A percentile compares a stretch with the other conserved stretches of the same genome.
Evolutionary conservation across 768 basidiomycete species (phyloP).

Genomic region (Cystofilobasidium bisporidii): DNA sequence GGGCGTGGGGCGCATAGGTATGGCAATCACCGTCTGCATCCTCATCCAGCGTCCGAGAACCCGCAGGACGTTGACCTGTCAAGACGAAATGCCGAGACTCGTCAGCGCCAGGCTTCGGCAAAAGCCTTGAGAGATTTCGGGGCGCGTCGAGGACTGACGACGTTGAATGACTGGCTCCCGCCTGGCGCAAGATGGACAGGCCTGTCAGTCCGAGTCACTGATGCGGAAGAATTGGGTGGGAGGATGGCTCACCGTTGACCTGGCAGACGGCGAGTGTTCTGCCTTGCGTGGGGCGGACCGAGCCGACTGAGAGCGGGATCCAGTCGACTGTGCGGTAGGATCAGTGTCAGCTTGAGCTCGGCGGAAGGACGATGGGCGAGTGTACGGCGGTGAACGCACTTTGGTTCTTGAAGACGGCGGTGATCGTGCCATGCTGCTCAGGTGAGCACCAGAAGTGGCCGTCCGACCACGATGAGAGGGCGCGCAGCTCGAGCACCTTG

Average conservation of each 20-base stretch:
- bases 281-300: constrained; percentile 40
- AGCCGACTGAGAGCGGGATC: constrained; percentile 39
- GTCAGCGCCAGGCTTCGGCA: no score
- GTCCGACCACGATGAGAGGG: constrained; percentile 26
- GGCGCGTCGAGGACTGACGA: not conserved
- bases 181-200: no score
- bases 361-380: no score
- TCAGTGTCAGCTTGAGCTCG: no score
- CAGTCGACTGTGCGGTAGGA: constrained; percentile 34
- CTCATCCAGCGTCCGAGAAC: constrained; percentile 41
- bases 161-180: constrained; percentile 38
- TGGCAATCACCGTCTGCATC: constrained; percentile 32
- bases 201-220: no score
- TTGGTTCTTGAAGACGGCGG: constrained; percentile 41
- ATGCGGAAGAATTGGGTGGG: no score
- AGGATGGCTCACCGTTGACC: constrained; percentile 30
- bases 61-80: constrained; percentile 37
- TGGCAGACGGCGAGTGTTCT: constrained; percentile 39
- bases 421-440: constrained; percentile 40
- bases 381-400: constrained; percentile 6
- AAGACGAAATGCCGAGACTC: no score
- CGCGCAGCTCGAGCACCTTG: constrained; percentile 36
- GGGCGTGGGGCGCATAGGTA: no score
- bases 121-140: no score
- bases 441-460: constrained; percentile 35